These are phyloP conservation scores for Aspergillus oerlinghausenensis DNA, from an alignment of 2,329 filamentous ascomycete genomes.

Conservation along the genomic window DNA sequence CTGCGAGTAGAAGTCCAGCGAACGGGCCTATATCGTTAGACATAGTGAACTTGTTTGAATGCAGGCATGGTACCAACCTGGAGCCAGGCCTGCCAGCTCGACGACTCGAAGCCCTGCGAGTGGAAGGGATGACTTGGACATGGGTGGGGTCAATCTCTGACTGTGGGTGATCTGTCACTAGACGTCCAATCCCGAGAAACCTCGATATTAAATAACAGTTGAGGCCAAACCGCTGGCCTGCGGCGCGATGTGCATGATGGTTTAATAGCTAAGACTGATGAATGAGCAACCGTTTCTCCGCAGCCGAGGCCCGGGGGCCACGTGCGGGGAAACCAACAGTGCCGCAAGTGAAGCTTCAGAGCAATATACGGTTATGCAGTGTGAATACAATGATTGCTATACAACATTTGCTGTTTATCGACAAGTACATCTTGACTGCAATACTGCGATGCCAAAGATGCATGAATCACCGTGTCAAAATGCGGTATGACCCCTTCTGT, in stretches of 20 bases:
- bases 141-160: constrained; percentile 2
- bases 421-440: not conserved
- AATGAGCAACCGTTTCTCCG: constrained; percentile 2
- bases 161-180: no score
- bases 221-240: not conserved
- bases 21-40: constrained; percentile 64
- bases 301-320: constrained; percentile 22
- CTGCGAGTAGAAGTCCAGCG: constrained; percentile 80
- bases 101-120: constrained; percentile 59
- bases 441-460: not conserved
- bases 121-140: constrained; percentile 46
- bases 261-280: not conserved
- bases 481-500: not conserved
- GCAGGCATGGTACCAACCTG: constrained; percentile 44
- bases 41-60: not conserved
- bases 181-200: not conserved
- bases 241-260: not conserved
- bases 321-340: constrained; percentile 14
- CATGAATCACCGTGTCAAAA: not conserved
- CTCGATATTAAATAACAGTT: not conserved
- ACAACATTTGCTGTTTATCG: not conserved
- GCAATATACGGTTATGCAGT: not conserved
- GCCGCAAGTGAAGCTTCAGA: not conserved
- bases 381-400: not conserved
- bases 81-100: constrained; percentile 63